Evolutionary conservation across 306 rosid species (phyloP).

Genomic region (cucumber (Cucumis sativus)): DNA sequence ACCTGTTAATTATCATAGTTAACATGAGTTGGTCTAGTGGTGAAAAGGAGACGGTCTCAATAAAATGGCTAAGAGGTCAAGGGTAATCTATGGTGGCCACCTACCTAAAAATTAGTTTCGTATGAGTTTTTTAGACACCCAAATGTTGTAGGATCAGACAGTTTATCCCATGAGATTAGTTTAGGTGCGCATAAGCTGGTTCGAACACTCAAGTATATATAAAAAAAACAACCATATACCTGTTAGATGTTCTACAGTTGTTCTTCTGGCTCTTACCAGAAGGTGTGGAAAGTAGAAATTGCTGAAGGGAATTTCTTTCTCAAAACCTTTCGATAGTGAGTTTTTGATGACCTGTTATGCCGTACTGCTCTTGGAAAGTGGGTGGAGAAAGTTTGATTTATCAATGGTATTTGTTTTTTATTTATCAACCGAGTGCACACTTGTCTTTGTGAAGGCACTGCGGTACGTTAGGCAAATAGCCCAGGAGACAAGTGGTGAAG

Average conservation of each 20-base stretch:
- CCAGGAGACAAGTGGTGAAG: slow-evolving; percentile 92
- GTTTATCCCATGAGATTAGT: too few relatives aligned
- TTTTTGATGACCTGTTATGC: not conserved
- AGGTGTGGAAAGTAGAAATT: not conserved
- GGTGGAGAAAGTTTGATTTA: not conserved
- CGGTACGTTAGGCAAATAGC: slow-evolving; percentile 89
- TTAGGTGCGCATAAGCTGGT: too few relatives aligned
- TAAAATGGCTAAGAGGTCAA: too few relatives aligned
- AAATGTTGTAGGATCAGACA: too few relatives aligned
- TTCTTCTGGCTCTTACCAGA: not conserved
- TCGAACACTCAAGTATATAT: too few relatives aligned
- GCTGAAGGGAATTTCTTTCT: not conserved
- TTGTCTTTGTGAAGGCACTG: slow-evolving; percentile 46
- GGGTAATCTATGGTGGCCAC: too few relatives aligned
- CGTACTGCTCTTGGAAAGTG: not conserved
- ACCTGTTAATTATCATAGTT: too few relatives aligned
- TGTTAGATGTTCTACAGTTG: not conserved
- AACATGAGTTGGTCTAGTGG: too few relatives aligned
- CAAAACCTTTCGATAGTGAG: not conserved
- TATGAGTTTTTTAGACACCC: too few relatives aligned
- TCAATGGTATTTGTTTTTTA: not conserved
- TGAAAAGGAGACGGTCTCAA: too few relatives aligned
- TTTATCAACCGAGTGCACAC: not conserved
- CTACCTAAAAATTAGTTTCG: too few relatives aligned
- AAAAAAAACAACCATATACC: not conserved